Evolutionary conservation across 2,329 filamentous ascomycete genomes (phyloP).

Genomic region (Trichoderma sp.): DNA sequence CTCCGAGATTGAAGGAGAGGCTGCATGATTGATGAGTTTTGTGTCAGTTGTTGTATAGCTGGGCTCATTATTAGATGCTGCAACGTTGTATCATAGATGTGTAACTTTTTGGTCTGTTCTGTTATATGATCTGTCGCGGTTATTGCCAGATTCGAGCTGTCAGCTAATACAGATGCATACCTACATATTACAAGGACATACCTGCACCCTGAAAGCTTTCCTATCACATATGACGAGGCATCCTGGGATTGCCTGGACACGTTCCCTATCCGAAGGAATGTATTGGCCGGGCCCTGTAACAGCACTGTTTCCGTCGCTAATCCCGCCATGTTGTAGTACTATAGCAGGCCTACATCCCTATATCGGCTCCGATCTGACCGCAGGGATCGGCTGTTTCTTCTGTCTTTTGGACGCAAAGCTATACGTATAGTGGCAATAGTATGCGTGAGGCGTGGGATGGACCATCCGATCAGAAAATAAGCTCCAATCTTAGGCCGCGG

Average conservation of each 20-base stretch:
- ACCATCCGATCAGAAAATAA: slow-evolving; percentile 6
- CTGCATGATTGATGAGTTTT: not conserved
- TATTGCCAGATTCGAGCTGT: not conserved
- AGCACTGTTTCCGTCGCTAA: not conserved
- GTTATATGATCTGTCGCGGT: not conserved
- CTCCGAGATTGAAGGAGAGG: not conserved
- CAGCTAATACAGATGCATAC: not conserved
- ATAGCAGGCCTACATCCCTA: not conserved
- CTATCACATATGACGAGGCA: not conserved
- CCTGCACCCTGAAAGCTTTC: not conserved
- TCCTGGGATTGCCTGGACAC: not conserved
- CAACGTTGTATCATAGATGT: not conserved
- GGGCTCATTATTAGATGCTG: not conserved
- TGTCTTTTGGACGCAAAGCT: not conserved
- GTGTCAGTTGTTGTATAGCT: not conserved
- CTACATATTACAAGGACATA: not conserved
- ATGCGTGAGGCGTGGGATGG: not conserved
- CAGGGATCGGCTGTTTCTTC: not conserved
- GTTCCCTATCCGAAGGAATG: not conserved
- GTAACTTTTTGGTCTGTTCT: not conserved
- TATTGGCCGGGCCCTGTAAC: not conserved
- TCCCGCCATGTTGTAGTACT: not conserved
- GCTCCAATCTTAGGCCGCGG: slow-evolving; percentile 11
- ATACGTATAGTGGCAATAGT: not conserved
- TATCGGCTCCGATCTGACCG: slow-evolving; percentile 2